Evolutionary conservation across 257 asterid genomes (phyloP), one percentile per base, ranked within the genome.

Genomic region (Catharanthus roseus): DNA sequence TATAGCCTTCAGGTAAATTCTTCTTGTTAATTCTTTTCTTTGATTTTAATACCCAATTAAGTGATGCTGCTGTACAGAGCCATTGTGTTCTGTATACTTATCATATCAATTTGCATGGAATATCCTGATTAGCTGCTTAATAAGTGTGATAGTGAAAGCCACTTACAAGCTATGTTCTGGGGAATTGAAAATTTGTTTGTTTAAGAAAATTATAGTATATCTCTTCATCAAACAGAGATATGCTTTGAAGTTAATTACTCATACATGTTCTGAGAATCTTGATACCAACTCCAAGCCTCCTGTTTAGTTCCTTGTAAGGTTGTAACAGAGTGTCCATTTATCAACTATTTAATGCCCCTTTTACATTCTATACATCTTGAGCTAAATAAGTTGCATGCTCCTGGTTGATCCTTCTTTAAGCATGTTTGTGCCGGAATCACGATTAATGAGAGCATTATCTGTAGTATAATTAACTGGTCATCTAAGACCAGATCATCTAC

Each of bases 1-100:
- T 79, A 65, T 95, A 31, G 97, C 99, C 70, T 85, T 78, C 78
- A 88, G 97, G 99, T 93, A 84, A 80, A 66, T 61, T 73, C 54
- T n/a, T 67, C 69, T 74, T 36, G 55, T 18, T 55, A 18, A 45
- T 69, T 47, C 44, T 73, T 56, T 42, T 26, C 33, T 34, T 45
- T 18, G 38, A 10, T 19, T 7, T 33, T 62, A 15, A 47, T 21
- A 61, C 8, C 38, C 19, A 23, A n/a, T 60, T 60, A 68, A 50
- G 50, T 12, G 19, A n/a, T 10, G 57, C 13, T 49, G n/a, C 39
- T 19, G 4, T 34, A 31, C 26, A 18, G 11, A 16, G 60, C 8
- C 12, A 5, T 61, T 33, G 0, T 53, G 61, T 53, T 26, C 13
- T 49, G 42, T 38, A 38, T 65, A 42, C 23, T 47, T 7, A 47